Evolutionary conservation across 371 early-diverging fungal genomes (phyloP), one percentile per base, ranked within the genome.

Genomic region (Dichotomocladium elegans): DNA sequence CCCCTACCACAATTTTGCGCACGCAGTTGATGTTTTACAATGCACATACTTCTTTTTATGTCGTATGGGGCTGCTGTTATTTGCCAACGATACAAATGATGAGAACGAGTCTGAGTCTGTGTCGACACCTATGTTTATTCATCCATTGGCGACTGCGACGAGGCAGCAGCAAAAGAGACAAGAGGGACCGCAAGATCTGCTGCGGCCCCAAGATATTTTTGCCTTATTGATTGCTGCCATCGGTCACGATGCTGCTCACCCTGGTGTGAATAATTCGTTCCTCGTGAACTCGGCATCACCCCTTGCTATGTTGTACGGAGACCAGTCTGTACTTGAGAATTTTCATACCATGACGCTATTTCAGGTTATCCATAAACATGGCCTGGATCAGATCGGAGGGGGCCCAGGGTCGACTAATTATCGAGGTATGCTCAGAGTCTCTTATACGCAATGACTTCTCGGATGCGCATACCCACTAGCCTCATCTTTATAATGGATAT

Each of bases 301-400:
- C 30, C 70, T 91, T 44, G 96, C 98, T 10, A 66, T 87, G 41
- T 66, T 95, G 9, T 96, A 94, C 79, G 93, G 94, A 61, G 94
- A 94, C 76, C 81, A 83, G 47, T 89, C 94, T 4, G 90, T 94
- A 3, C 82, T 98, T 9, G 98, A 98, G 70, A 93, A 90, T 72
- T 91, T 92, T 69, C 98, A 98, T 68, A 83, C 89, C 12, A 85
- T 90, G 63, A 76, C 91, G 7, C 79, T 94, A 31, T 93, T 92
- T 65, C 82, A 86, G 58, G 64, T 96, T 4, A 81, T 98, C 73
- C 77, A 83, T 41, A 80, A 81, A 47, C 78, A 81, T 59, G 82
- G 81, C 11, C 70, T 83, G 27, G 77, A 80, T 42, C 59, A 63
- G 31, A 22, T 48, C 3, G 49, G 49, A 19, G 49, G 34, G 21